A percentile compares a stretch with the other conserved stretches of the same genome.
These are phyloP conservation scores for Herpotrichia juniperi DNA, from an alignment of 2,329 filamentous ascomycete genomes.

Conservation along the genomic window DNA sequence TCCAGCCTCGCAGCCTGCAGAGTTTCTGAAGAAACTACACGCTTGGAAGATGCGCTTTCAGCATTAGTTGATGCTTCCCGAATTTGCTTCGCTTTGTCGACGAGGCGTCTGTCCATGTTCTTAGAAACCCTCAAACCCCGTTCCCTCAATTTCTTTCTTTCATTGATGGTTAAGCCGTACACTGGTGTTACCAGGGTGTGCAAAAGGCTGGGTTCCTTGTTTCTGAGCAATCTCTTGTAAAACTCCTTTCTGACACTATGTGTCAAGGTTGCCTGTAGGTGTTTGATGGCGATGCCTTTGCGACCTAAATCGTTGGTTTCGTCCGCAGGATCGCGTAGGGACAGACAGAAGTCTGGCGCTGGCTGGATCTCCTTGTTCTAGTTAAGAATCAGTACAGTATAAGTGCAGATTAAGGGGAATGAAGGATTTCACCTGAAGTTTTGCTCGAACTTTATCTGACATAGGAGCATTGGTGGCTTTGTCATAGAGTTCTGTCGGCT, in stretches of 20 bases:
- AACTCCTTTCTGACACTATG: neutral
- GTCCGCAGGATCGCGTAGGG: slow-evolving; percentile 65
- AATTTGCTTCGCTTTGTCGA: slow-evolving; percentile 16
- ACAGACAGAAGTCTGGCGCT: slow-evolving; percentile 49
- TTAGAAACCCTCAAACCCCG: slow-evolving; percentile 19
- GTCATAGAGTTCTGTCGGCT: slow-evolving; percentile 53
- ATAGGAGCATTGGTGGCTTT: slow-evolving; percentile 36
- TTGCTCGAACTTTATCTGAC: slow-evolving; percentile 16
- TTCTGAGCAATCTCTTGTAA: neutral
- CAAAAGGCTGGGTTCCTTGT: slow-evolving; percentile 26
- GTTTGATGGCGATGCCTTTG: slow-evolving; percentile 54
- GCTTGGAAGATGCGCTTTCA: neutral
- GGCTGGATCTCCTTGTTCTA: slow-evolving; percentile 20
- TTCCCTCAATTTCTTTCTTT: slow-evolving; percentile 17
- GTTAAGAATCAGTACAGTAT: slow-evolving; percentile 10
- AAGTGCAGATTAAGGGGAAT: neutral
- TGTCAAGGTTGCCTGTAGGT: slow-evolving; percentile 54
- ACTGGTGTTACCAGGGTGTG: slow-evolving; percentile 23
- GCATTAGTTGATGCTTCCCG: slow-evolving; percentile 8
- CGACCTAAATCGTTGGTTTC: slow-evolving; percentile 63
- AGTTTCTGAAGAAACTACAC: neutral
- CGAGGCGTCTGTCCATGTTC: slow-evolving; percentile 9
- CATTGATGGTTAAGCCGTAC: slow-evolving; percentile 19
- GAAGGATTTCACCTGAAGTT: slow-evolving; percentile 21
- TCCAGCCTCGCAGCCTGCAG: neutral